Base-by-base conservation (phyloP, 495 filamentous ascomycete genomes). In the Trichodelitschia bisporula region DNA sequence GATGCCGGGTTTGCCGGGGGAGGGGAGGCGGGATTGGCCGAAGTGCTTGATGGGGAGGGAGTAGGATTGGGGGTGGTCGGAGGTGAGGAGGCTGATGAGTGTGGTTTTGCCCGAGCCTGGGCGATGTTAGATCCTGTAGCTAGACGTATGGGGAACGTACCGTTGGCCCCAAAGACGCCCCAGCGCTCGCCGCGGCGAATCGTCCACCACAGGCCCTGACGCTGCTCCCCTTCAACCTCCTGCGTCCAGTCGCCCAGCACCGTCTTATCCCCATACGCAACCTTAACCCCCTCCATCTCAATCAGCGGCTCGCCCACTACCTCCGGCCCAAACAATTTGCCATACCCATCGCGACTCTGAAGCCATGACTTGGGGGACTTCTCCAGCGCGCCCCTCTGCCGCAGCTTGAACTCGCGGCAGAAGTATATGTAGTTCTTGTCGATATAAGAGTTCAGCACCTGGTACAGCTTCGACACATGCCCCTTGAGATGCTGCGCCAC, bases 1-100 rank as follows among this genome's bases (percentile, higher is more conserved):
- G 17, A 92, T 66, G 0, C 77, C 82, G 0, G 63, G 66, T 29
- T 64, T 42, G 10, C 75, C 80, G 0, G 58, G 59, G 29, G 70
- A 61, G 1, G 83, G 80, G 2, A 92, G 60, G 5, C 86, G 65
- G 26, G 71, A 71, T 15, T 70, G 69, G 2, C 79, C 77, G 38
- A 97, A 92, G 21, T 92, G 55, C 36, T 64, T 66, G 29, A 97
- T 72, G 11, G 83, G 83, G 15, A 76, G 63, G 2, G 78, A 78
- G 47, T 95, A 97, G 1, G 83, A 65, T 47, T 92, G 82, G 0
- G 86, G 86, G 37, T 97, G 86, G 44, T 97, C 86, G 2, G 83
- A 92, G 20, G 77, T 86, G 37, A 97, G 74, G 10, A 97, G 57
- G 2, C 82, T 86, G 11, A 92, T 61, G 29, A 97, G 57, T 0